Base-by-base conservation (phyloP, 2,329 filamentous ascomycete species). In the Endothia cerciana region DNA sequence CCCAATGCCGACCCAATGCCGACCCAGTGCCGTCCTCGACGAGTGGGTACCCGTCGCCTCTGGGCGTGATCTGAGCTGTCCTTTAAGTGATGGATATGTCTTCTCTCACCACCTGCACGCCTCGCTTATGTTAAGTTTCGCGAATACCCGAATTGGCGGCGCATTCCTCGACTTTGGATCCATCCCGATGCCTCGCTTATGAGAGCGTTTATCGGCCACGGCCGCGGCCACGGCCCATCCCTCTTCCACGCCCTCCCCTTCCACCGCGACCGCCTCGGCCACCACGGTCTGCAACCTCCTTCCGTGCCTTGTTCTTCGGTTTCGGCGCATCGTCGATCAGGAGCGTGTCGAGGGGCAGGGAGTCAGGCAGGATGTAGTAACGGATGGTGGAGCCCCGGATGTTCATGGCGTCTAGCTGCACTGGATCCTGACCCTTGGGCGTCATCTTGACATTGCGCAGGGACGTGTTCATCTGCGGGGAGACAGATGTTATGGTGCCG, bases 261-360 rank as follows among this genome's bases (percentile, higher is more conserved):
- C 84, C 76, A 40, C 84, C 78, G 22, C 85, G 79, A 66, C 87
- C 83, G 41, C 84, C 79, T 11, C 83, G 83, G 55, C 84, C 84
- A 53, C 83, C 77, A 58, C 89, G 82, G 66, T 87, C 86, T 40
- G 85, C 85, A 28, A 63, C 53, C 82, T 98, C 95, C 85, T 99
- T 99, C 76, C 94, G 88, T 33, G 95, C 94, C 89, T 99, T 99
- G 83, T 99, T 99, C 91, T 98, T 98, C 68, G 95, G 94, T 85
- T 99, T 99, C 61, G 94, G 93, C 74, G 93, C 89, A 80, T 99
- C 95, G 78, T 99, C 95, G 72, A 99, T 93, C 69, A 99, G 86
- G 62, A 99, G 86, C 49, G 94, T 97, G 79, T 99, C 95, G 70
- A 99, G 87, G 47, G 94, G 94, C 74, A 99, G 86, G 70, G 92